Evolutionary conservation across 306 rosid species (phyloP).

Genomic region (Cotoneaster glaucophyllus): DNA sequence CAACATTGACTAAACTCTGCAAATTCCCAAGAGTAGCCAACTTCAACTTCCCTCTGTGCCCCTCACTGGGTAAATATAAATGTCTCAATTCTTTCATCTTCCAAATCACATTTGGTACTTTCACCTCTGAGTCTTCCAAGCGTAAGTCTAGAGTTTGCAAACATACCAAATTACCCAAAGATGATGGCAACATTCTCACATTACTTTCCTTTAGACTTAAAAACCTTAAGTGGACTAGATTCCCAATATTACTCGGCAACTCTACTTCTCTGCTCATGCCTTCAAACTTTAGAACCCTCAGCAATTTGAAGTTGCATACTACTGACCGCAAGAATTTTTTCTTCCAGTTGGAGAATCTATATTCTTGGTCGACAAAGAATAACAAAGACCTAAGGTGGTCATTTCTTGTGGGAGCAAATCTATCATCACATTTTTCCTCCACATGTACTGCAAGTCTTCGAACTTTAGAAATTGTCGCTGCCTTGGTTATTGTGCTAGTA

Average conservation of each 20-base stretch:
- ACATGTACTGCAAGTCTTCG: background rate
- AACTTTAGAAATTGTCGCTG: background rate
- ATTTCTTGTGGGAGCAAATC: background rate
- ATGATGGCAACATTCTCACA: background rate
- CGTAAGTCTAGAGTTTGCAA: background rate
- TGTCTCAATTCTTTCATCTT: too few relatives aligned
- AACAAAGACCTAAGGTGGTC: background rate
- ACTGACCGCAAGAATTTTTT: background rate
- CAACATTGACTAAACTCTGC: too few relatives aligned
- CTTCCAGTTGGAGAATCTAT: background rate
- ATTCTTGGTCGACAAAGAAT: background rate
- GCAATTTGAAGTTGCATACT: background rate
- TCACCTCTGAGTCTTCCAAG: too few relatives aligned
- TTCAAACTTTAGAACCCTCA: background rate
- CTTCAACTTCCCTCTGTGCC: too few relatives aligned
- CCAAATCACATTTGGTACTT: too few relatives aligned
- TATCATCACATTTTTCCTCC: rapidly evolving
- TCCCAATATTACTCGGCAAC: background rate
- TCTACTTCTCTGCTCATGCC: rapidly evolving
- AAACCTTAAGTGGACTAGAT: slow-evolving; percentile 2
- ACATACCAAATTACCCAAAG: background rate
- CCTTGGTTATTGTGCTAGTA: background rate
- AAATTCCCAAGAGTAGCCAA: too few relatives aligned
- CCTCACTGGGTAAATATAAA: too few relatives aligned
- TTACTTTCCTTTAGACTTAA: rapidly evolving